A percentile compares a stretch with the other conserved stretches of the same genome.
Conservation (phyloP, 228 moss, liverwort and hornwort genomes). For the Sphagnum fallax region DNA sequence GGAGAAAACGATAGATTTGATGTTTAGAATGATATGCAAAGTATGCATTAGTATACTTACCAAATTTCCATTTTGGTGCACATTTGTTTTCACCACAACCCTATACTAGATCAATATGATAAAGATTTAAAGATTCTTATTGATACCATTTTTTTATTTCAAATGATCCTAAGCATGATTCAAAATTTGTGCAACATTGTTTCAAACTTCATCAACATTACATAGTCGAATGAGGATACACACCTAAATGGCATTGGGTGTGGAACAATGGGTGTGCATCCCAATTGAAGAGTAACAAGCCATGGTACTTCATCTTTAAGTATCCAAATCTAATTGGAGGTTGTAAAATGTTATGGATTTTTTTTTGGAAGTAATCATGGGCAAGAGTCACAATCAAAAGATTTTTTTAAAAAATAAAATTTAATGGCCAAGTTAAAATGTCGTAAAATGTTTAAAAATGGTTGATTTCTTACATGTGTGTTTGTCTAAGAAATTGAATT, state of each 20-base stretch:
- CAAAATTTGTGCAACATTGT: slow-evolving; percentile 8
- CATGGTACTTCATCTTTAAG: background rate
- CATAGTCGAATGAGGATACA: background rate
- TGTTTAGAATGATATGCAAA: slow-evolving; percentile 4
- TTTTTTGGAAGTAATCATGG: background rate
- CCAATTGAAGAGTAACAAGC: background rate
- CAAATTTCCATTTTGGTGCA: slow-evolving; percentile 2
- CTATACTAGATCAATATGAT: background rate
- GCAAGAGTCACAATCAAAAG: background rate
- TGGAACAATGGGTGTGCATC: slow-evolving; percentile 7
- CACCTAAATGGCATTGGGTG: background rate
- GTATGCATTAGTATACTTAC: slow-evolving; percentile 2
- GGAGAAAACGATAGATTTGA: slow-evolving; percentile 1
- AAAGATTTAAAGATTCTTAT: background rate
- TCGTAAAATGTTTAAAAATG: too few species aligned
- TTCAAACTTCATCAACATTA: slow-evolving; percentile 1
- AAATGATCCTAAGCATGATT: background rate
- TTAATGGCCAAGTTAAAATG: too few species aligned
- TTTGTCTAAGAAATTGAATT: too few species aligned
- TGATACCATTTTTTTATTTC: background rate
- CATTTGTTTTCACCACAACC: background rate
- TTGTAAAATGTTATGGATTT: background rate
- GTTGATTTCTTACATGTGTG: too few species aligned
- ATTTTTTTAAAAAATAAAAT: too few species aligned
- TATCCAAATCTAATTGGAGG: background rate